Base-by-base conservation (phyloP, 164 flowering plant species). In the Aristolochia californica region DNA sequence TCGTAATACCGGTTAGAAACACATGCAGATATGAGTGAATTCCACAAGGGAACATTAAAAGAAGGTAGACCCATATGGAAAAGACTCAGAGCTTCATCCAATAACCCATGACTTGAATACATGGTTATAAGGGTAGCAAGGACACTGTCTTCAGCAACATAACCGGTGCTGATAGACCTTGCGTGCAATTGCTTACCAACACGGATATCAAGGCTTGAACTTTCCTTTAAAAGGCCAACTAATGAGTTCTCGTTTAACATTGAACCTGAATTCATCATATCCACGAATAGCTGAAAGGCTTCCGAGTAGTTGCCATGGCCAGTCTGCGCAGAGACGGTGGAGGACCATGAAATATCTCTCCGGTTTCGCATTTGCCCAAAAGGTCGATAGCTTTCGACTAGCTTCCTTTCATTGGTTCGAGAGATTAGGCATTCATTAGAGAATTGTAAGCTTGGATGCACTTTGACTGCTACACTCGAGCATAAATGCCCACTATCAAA, bases 101-200 rank as follows among this genome's bases (percentile, higher is more conserved):
- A 50, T 51, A 49, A 56, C 10, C 66, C 67, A 55, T 60, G 58
- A 55, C 47, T 58, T 5, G 75, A 60, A 43, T 71, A 75, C 73
- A 66, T 68, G 48, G 57, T 63, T 28, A 68, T 48, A 2, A 68
- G 69, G 34, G 75, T 58, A 8, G 71, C 53, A 43, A 56, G 45
- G 14, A 66, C 54, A 27, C 50, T 54, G 20, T 25, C 57, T 24
- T 62, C 66, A 5, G 59, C 55, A 0, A 40, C 54, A 34, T 61
- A 62, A 34, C 73, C 78, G 18, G 56, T 40, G n/a, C 68, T 57
- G 25, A 69, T 50, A 53, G 53, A 68, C 71, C 63, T 58, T 23
- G 72, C 73, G 59, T 75, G 78, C 17, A 75, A 59, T 49, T 71
- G 72, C 58, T 30, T 59, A 30, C 72, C 62, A 12, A 62, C 22